Evolutionary conservation across 2,329 filamentous ascomycete species (phyloP), one percentile per base, ranked within the genome.

Genomic region (Acephala macrosclerotiorum): DNA sequence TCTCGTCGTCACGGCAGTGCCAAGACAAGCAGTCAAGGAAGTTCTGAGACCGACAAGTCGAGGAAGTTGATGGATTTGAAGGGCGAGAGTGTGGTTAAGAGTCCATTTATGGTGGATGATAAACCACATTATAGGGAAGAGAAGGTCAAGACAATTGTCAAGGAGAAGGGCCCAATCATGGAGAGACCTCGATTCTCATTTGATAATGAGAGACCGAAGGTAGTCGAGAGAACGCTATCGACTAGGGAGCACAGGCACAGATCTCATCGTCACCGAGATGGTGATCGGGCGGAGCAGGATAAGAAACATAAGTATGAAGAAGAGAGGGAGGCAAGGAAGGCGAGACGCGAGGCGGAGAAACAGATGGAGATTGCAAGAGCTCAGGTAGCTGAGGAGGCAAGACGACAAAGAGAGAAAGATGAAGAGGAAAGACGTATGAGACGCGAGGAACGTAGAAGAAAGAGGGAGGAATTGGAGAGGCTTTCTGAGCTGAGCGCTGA

Each of bases 21-120:
- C 1, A 67, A 57, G 57, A 33, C 61, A 36, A 25, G 53, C 35
- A 18, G 56, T 61, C 9, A 61, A 9, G 65, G 63, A 26, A 70
- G 60, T 63, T 66, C 66, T 9, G 66, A 69, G n/a, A 40, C 33
- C 5, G 67, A 68, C 3, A 70, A 68, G 20, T 63, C 63, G 51
- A 68, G 66, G 6, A 72, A 68, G 20, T 45, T 74, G 8, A 29
- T 73, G 29, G 70, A 64, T 16, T 26, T 72, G 42, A 71, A 69
- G 40, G 71, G 72, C 6, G 66, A 72, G 47, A 74, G 72, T 62
- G 67, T 73, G 6, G 73, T 75, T 11, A 73, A 70, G 51, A 69
- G 62, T 7, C 67, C 70, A 14, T 72, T 75, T 38, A 66, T 75
- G 38, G 66, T 64, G 4, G 68, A 60, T 11, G 60, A 69, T 16